Evolutionary conservation across 2,329 filamentous ascomycete genomes (phyloP), one percentile per base, ranked within the genome.

Genomic region (Hymenoscyphus fructigenus): DNA sequence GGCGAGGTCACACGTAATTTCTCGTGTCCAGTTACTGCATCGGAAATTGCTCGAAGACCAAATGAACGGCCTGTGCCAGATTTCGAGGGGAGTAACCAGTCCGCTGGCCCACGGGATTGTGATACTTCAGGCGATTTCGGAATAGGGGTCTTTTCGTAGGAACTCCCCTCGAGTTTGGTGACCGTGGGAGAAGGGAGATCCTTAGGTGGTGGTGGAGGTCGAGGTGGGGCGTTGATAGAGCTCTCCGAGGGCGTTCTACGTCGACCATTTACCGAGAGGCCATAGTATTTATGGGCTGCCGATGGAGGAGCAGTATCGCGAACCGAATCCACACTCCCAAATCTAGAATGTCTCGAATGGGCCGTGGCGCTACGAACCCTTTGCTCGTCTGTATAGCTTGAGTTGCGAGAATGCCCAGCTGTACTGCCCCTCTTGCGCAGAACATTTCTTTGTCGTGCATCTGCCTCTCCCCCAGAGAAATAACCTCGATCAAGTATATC

Each of bases 391-490:
- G 88, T 83, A 74, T 92, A 90, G 77, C 91, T 96, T 14, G 90
- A 87, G 70, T 91, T 89, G 57, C 88, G 84, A 44, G 89, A 88
- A 76, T 92, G 86, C 23, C 44, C 44, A 63, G 69, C 70, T 44
- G 80, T 78, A 67, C 86, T 88, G 66, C 88, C 86, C 64, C 91
- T 88, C 79, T 95, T 96, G 77, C 91, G 92, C 69, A 97, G 81
- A 57, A 95, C 82, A 74, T 92, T 96, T 57, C 91, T 86, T 71
- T 86, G 88, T 65, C 90, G 87, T 55, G 85, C 85, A 68, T 97
- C 93, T 12, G 88, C 82, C 73, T 98, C 94, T 17, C 90, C 91
- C 2, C 93, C 92, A 7, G 94, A 97, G 75, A 97, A 97, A 77
- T 98, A 98, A 28, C 93, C 94, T 41, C 92, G 86, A 73, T 98